Evolutionary conservation across 176 grass and related monocot species (phyloP).

Genomic region (Zoysia pacifica): DNA sequence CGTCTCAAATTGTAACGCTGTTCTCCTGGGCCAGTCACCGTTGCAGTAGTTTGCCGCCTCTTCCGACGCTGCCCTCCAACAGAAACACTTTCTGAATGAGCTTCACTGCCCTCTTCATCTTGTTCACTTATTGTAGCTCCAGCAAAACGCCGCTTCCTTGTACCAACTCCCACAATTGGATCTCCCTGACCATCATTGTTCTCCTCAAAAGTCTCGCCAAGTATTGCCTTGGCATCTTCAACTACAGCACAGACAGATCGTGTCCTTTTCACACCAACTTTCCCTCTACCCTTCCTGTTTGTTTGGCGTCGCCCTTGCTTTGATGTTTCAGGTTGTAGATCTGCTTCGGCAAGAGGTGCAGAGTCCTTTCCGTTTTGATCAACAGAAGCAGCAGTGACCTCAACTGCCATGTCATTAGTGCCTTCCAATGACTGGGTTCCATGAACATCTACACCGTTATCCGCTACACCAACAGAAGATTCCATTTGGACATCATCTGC

Average conservation of each 20-base stretch:
- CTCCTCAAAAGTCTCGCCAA: slow-evolving; percentile 51
- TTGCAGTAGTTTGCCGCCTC: slow-evolving; percentile 57
- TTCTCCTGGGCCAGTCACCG: slow-evolving; percentile 49
- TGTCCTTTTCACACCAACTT: slow-evolving; percentile 58
- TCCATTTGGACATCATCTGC: slow-evolving; percentile 58
- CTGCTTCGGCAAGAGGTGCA: slow-evolving; percentile 36
- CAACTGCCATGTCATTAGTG: slow-evolving; percentile 32
- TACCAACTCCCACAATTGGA: slow-evolving; percentile 38
- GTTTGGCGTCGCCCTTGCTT: slow-evolving; percentile 46
- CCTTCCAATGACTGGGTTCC: slow-evolving; percentile 43
- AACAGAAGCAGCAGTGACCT: slow-evolving; percentile 41
- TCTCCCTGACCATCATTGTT: slow-evolving; percentile 59
- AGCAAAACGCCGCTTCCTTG: slow-evolving; percentile 67
- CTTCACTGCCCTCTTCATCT: slow-evolving; percentile 67
- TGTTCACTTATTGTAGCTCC: slow-evolving; percentile 52
- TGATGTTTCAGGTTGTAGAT: slow-evolving; percentile 52
- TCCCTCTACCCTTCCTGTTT: slow-evolving; percentile 47
- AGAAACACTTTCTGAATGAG: slow-evolving; percentile 81
- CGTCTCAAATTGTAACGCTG: slow-evolving; percentile 86
- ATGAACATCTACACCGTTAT: slow-evolving; percentile 66
- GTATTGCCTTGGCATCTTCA: slow-evolving; percentile 75
- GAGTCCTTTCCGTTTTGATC: slow-evolving; percentile 63
- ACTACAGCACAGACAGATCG: slow-evolving; percentile 62
- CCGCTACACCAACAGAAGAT: slow-evolving; percentile 72
- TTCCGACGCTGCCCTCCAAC: slow-evolving; percentile 77